These are phyloP conservation scores for Vicia faba DNA, from an alignment of 306 rosid genomes.

Conservation along the genomic window DNA sequence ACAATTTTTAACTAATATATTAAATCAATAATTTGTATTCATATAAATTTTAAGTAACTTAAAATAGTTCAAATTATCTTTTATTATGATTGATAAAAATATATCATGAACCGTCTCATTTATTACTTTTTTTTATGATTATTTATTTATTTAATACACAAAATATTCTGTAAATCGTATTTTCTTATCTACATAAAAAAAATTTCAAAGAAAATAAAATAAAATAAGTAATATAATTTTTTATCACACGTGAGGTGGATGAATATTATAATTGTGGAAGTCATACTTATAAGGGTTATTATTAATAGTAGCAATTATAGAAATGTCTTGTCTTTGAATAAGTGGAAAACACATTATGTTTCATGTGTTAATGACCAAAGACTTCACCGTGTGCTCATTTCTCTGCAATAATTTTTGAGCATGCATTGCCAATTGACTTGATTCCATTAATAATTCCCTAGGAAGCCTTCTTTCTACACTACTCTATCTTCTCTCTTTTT, in stretches of 20 bases:
- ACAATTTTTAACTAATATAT: too few species aligned
- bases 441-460: slow-evolving; percentile 29
- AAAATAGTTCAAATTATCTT: too few species aligned
- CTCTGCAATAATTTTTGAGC: slow-evolving; percentile 46
- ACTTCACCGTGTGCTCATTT: slow-evolving; percentile 54
- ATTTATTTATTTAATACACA: too few species aligned
- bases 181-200: too few species aligned
- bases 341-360: slow-evolving; percentile 40
- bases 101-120: too few species aligned
- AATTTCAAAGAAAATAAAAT: neutral
- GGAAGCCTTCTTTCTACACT: slow-evolving; percentile 37
- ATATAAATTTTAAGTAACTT: too few species aligned
- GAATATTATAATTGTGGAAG: neutral
- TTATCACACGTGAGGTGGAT: slow-evolving; percentile 30
- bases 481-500: slow-evolving; percentile 27
- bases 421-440: slow-evolving; percentile 42
- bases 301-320: slow-evolving; percentile 16
- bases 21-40: too few species aligned
- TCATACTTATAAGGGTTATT: neutral
- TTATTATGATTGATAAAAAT: too few species aligned
- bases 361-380: slow-evolving; percentile 34
- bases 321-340: slow-evolving; percentile 29
- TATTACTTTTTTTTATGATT: too few species aligned
- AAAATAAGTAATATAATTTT: neutral
- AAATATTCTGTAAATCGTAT: too few species aligned